phyloP scores from a whole-genome alignment of 768 basidiomycete genomes.

The Lyophyllum atratum region DNA sequence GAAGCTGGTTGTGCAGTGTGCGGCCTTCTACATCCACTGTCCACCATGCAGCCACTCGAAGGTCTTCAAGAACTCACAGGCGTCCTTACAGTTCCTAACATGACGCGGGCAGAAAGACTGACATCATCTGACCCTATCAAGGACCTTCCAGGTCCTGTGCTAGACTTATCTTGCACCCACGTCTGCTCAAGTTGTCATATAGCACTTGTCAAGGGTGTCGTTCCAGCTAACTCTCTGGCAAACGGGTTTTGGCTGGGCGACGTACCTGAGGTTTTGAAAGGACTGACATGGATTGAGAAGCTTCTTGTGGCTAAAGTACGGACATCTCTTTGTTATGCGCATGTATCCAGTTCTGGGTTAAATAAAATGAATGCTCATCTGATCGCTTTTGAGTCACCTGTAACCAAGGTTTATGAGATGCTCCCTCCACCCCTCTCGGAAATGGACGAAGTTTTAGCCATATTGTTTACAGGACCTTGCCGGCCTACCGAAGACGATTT shows the following conservation, averaged over 20 bases:
- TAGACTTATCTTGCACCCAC: no score
- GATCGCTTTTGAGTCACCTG: conserved; percentile 31
- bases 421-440: conserved; percentile 33
- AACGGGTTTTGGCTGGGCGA: conserved; percentile 38
- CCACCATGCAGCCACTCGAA: no score
- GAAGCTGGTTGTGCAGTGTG: no score
- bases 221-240: conserved; percentile 28
- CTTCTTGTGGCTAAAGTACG: conserved; percentile 26
- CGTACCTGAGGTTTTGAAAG: conserved; percentile 20
- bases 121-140: no score
- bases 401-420: conserved; percentile 28
- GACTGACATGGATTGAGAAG: conserved; percentile 28
- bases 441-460: conserved; percentile 31
- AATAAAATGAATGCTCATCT: conserved; percentile 36
- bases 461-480: conserved; percentile 30
- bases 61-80: no score
- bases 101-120: no score
- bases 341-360: conserved; percentile 27
- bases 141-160: no score
- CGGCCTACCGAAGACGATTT: conserved; percentile 27
- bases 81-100: no score
- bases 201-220: conserved; percentile 10
- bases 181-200: no score
- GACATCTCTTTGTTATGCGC: no score
- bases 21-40: no score